phyloP scores from a whole-genome alignment of 345 rosid genomes.

The Hibiscus tridactylites region DNA sequence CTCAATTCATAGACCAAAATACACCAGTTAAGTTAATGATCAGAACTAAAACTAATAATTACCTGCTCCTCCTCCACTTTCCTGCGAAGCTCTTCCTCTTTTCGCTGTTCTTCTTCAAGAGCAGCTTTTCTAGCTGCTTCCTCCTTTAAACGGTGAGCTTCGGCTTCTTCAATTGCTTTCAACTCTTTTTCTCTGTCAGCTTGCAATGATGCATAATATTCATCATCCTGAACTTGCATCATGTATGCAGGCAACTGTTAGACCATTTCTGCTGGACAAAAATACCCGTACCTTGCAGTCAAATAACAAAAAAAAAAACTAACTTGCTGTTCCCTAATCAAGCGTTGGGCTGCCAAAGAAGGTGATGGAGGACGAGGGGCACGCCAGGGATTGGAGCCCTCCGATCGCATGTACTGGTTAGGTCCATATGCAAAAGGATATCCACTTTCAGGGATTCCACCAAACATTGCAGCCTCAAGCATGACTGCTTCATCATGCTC shows the following conservation, averaged over 20 bases:
- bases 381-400: conserved; percentile 39
- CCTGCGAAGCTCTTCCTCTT: conserved; percentile 68
- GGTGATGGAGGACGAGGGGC: conserved; percentile 84
- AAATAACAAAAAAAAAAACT: conserved; percentile 9
- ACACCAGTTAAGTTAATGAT: neutral
- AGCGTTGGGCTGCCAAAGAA: conserved; percentile 83
- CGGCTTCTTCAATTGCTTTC: conserved; percentile 77
- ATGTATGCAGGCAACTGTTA: conserved; percentile 7
- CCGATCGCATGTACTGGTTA: conserved; percentile 47
- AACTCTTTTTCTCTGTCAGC: conserved; percentile 94
- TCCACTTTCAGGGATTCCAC: conserved; percentile 88
- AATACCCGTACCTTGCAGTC: neutral
- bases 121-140: conserved; percentile 74
- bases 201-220: conserved; percentile 86
- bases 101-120: conserved; percentile 59
- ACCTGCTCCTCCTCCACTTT: conserved; percentile 91
- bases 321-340: conserved; percentile 98
- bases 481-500: conserved; percentile 99
- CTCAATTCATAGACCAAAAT: neutral
- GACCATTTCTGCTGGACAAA: neutral
- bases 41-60: conserved; percentile 10
- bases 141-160: conserved; percentile 63
- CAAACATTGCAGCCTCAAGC: conserved; percentile 99
- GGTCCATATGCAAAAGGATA: conserved; percentile 56
- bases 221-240: conserved; percentile 68